Conservation (phyloP, 139 green algal species). For the Chlamydomonas incerta region DNA sequence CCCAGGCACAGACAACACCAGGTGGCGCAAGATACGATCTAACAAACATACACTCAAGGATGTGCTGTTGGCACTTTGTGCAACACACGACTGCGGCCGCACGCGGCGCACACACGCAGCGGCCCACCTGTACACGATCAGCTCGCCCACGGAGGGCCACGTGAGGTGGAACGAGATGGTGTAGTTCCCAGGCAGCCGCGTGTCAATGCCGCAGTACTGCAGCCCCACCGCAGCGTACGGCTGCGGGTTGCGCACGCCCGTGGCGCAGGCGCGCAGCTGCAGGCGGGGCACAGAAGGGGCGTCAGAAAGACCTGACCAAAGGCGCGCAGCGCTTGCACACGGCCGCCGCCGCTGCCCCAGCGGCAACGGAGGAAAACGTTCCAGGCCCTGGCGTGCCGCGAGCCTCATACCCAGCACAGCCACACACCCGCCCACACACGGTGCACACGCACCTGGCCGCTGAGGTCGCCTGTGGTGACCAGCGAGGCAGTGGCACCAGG, state of each 20-base stretch:
- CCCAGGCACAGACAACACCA: too few species aligned
- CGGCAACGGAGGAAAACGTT: not conserved
- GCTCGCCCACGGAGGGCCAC: conserved; percentile 21
- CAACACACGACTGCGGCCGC: too few species aligned
- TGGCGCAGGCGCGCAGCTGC: conserved; percentile 9
- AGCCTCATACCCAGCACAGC: too few species aligned
- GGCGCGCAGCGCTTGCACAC: not conserved
- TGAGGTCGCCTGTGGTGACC: not conserved
- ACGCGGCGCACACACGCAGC: too few species aligned
- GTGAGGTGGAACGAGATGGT: conserved; percentile 12
- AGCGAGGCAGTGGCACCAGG: not conserved
- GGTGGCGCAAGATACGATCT: too few species aligned
- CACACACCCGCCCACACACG: not conserved
- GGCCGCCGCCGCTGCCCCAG: not conserved
- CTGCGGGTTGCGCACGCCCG: not conserved
- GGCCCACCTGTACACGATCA: conserved; percentile 1
- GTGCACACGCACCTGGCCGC: not conserved
- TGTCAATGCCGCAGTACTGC: conserved; percentile 25
- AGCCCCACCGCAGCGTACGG: conserved; percentile 5
- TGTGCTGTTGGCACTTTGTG: too few species aligned
- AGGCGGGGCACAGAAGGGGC: not conserved
- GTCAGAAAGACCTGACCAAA: not conserved
- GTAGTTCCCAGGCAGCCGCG: conserved; percentile 1
- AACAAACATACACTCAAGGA: too few species aligned
- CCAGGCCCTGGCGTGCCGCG: not conserved